Evolutionary conservation across 805 yeast species (phyloP).

Genomic region (Cyberlindnera saturnus): DNA sequence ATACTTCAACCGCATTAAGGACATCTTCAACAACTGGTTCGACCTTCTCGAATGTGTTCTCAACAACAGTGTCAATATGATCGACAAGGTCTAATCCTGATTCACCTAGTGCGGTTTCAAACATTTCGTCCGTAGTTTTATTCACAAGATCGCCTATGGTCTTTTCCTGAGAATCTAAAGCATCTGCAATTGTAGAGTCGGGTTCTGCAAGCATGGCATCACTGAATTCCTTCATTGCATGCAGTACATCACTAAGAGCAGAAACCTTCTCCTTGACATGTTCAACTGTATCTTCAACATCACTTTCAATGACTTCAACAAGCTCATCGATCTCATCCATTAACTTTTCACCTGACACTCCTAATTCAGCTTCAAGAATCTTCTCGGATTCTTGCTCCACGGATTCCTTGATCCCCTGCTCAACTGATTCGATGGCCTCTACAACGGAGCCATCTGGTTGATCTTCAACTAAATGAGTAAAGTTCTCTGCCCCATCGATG

Average conservation of each 20-base stretch:
- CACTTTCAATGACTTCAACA: neutral
- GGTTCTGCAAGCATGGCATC: too few relatives aligned
- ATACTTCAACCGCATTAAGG: neutral
- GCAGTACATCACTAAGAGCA: too few relatives aligned
- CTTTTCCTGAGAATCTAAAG: neutral
- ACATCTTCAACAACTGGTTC: slow-evolving; percentile 1
- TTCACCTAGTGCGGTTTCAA: slow-evolving; percentile 1
- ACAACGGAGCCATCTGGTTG: too few relatives aligned
- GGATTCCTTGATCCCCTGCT: too few relatives aligned
- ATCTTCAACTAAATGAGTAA: neutral
- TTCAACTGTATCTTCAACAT: too few relatives aligned
- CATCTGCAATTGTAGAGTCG: too few relatives aligned
- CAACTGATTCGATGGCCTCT: too few relatives aligned
- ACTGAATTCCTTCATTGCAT: too few relatives aligned
- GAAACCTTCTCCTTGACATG: too few relatives aligned
- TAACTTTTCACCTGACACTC: neutral
- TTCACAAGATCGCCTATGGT: neutral
- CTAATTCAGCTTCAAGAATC: too few relatives aligned
- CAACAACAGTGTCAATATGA: neutral
- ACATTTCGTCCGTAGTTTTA: neutral
- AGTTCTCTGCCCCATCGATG: neutral
- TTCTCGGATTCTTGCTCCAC: too few relatives aligned
- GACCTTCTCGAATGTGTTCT: neutral
- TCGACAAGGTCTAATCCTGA: neutral
- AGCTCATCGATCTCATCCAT: neutral